These are phyloP conservation scores for Vigna reflexopilosa DNA, from an alignment of 306 rosid species.

Conservation along the genomic window DNA sequence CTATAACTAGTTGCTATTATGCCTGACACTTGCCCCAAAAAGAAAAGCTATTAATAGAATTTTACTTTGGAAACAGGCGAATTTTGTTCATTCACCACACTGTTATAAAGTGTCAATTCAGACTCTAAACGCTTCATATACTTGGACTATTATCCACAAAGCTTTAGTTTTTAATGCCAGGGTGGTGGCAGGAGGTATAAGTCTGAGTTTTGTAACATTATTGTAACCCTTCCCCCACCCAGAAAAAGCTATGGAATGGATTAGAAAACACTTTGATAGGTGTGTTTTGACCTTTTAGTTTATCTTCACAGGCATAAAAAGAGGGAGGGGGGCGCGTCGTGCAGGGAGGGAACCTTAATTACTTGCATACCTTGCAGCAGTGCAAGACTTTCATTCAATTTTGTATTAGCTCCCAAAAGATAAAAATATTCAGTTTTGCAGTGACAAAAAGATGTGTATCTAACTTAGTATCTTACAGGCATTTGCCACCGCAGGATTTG, in stretches of 20 bases:
- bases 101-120: background rate
- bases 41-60: background rate
- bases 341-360: background rate
- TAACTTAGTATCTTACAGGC: conserved; percentile 65
- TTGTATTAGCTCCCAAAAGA: conserved; percentile 26
- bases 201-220: no score
- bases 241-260: background rate
- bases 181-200: background rate
- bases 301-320: background rate
- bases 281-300: background rate
- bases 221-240: no score
- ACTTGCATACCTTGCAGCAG: conserved; percentile 9
- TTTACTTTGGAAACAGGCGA: background rate
- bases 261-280: conserved; percentile 12
- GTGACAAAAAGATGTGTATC: conserved; percentile 28
- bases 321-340: background rate
- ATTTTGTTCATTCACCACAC: background rate
- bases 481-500: conserved; percentile 86
- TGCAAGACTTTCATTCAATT: conserved; percentile 22
- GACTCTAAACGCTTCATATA: background rate
- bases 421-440: conserved; percentile 20
- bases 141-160: background rate
- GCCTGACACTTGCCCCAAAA: background rate
- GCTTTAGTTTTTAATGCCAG: background rate
- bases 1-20: background rate